Conservation (phyloP, 768 basidiomycete genomes). For the Vararia minispora region DNA sequence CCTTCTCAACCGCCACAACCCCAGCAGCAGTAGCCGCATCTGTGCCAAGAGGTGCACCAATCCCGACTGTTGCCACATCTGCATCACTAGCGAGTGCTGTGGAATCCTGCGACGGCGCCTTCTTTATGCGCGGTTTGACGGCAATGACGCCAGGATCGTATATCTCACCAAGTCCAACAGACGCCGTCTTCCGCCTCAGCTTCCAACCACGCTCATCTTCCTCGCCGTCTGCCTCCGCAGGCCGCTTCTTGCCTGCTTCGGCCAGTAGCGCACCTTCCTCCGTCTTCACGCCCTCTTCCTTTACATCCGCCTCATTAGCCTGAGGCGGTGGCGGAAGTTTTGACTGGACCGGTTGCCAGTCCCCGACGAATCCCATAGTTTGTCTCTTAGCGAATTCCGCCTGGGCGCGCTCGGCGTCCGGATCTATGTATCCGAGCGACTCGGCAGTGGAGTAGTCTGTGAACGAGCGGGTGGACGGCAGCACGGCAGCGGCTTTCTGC, state of each 20-base stretch:
- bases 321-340: constrained; percentile 19
- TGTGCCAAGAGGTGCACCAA: background rate
- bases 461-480: constrained; percentile 45
- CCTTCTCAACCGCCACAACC: background rate
- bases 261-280: constrained; percentile 13
- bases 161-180: constrained; percentile 58
- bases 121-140: constrained; percentile 50
- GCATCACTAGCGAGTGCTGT: background rate
- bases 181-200: constrained; percentile 50
- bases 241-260: constrained; percentile 16
- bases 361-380: constrained; percentile 61
- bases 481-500: constrained; percentile 22
- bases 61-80: background rate
- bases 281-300: constrained; percentile 5
- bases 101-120: constrained; percentile 28
- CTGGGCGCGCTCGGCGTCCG: constrained; percentile 54
- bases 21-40: background rate
- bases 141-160: constrained; percentile 71
- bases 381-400: constrained; percentile 48
- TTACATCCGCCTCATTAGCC: constrained; percentile 10
- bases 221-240: constrained; percentile 33
- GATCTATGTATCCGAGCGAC: constrained; percentile 71
- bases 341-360: constrained; percentile 58
- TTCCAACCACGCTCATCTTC: constrained; percentile 48
- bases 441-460: constrained; percentile 84